Evolutionary conservation across 768 basidiomycete species (phyloP).

Genomic region (Mycena venus): DNA sequence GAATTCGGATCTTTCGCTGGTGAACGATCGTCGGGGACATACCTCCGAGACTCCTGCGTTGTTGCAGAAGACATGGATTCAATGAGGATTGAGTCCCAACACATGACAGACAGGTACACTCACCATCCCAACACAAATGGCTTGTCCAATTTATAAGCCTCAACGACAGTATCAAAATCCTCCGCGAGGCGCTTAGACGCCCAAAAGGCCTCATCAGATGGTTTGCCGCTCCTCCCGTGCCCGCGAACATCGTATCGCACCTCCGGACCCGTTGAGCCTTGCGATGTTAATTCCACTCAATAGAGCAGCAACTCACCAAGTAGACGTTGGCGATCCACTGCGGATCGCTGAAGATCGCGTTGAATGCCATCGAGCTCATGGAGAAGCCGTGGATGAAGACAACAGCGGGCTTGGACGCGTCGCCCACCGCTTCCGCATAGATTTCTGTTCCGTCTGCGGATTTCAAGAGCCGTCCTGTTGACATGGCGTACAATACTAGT

Average conservation of each 20-base stretch:
- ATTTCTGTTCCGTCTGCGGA: conserved; percentile 56
- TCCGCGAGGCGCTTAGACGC: conserved; percentile 44
- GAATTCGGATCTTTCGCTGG: too few relatives aligned
- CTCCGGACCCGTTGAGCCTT: conserved; percentile 23
- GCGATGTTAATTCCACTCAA: background rate
- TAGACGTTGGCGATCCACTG: conserved; percentile 42
- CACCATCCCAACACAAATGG: conserved; percentile 53
- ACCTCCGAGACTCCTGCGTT: conserved; percentile 43
- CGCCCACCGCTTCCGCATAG: conserved; percentile 53
- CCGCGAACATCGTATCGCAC: conserved; percentile 52
- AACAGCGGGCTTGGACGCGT: conserved; percentile 51
- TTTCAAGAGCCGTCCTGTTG: conserved; percentile 32
- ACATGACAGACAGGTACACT: background rate
- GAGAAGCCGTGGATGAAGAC: conserved; percentile 56
- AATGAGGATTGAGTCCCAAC: background rate
- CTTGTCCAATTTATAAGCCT: conserved; percentile 42
- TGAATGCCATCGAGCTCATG: conserved; percentile 47
- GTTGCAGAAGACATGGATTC: background rate
- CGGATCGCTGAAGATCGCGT: conserved; percentile 50
- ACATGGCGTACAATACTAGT: background rate
- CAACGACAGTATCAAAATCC: conserved; percentile 48
- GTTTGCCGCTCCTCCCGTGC: conserved; percentile 48
- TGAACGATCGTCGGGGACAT: too few relatives aligned
- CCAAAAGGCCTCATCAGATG: conserved; percentile 40
- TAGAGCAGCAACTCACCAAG: conserved; percentile 35